Conservation (phyloP, 2,329 filamentous ascomycete genomes). For the Ophiostoma australiae region DNA sequence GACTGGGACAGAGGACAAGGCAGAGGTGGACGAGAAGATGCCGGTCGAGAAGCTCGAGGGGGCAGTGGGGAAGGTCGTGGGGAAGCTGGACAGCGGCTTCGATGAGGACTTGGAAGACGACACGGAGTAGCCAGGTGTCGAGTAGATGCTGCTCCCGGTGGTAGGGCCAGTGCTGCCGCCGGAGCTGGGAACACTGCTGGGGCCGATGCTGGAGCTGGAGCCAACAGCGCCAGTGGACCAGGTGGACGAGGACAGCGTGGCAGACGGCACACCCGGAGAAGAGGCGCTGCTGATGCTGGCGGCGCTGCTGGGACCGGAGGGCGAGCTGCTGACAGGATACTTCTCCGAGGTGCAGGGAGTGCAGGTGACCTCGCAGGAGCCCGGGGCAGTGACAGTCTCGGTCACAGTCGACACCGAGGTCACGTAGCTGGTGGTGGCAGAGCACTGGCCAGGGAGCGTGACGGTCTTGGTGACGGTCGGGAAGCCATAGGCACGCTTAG, state of each 20-base stretch:
- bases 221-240: slow-evolving; percentile 17
- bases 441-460: slow-evolving; percentile 21
- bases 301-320: background rate
- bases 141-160: slow-evolving; percentile 15
- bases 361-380: slow-evolving; percentile 15
- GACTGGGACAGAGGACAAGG: background rate
- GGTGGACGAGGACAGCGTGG: background rate
- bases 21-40: background rate
- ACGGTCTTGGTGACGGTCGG: slow-evolving; percentile 25
- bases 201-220: background rate
- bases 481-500: slow-evolving; percentile 24
- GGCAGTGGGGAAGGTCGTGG: background rate
- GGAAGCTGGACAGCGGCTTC: background rate
- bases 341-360: slow-evolving; percentile 19
- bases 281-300: background rate
- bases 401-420: slow-evolving; percentile 19
- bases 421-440: slow-evolving; percentile 13
- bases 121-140: slow-evolving; percentile 18
- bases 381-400: slow-evolving; percentile 19
- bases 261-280: background rate
- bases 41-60: slow-evolving; percentile 11
- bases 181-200: background rate
- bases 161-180: slow-evolving; percentile 7
- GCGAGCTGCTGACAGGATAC: slow-evolving; percentile 8
- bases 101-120: slow-evolving; percentile 8